Evolutionary conservation across 805 yeast species (phyloP).

Genomic region (Saccharomycopsis sp.): DNA sequence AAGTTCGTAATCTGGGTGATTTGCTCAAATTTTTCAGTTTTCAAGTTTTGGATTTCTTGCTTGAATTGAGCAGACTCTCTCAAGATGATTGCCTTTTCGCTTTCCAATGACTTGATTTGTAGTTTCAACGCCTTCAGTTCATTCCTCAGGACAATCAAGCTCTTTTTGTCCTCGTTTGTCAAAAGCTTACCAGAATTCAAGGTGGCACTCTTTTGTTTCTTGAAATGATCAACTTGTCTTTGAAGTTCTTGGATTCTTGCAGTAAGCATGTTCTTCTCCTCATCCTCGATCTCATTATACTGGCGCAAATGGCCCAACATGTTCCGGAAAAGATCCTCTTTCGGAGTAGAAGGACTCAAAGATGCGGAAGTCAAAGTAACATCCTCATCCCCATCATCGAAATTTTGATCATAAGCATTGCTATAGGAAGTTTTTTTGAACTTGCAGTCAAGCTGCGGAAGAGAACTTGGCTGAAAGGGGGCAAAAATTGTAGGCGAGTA

Average conservation of each 20-base stretch:
- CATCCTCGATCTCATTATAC: slow-evolving; percentile 15
- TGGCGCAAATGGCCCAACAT: slow-evolving; percentile 9
- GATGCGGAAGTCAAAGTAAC: no score
- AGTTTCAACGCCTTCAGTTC: slow-evolving; percentile 13
- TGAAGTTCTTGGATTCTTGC: slow-evolving; percentile 10
- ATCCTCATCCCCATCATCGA: no score
- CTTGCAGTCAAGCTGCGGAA: no score
- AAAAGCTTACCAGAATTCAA: neutral
- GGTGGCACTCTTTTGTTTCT: neutral
- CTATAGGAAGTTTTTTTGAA: no score
- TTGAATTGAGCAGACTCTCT: slow-evolving; percentile 10
- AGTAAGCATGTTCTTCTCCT: slow-evolving; percentile 11
- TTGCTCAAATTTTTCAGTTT: slow-evolving; percentile 18
- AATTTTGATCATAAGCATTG: no score
- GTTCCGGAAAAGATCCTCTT: slow-evolving; percentile 1
- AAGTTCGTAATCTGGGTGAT: slow-evolving; percentile 16
- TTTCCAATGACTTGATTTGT: slow-evolving; percentile 14
- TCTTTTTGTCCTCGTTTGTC: neutral
- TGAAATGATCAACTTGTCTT: slow-evolving; percentile 5
- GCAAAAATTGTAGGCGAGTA: slow-evolving; percentile 5
- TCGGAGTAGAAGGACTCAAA: neutral
- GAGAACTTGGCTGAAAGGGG: neutral
- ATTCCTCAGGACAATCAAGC: slow-evolving; percentile 5
- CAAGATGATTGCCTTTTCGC: slow-evolving; percentile 8
- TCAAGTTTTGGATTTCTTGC: slow-evolving; percentile 11